A percentile compares a stretch with the other conserved stretches of the same genome.
phyloP scores from a whole-genome alignment of 2,329 filamentous ascomycete species.

The Fusarium hainanense region DNA sequence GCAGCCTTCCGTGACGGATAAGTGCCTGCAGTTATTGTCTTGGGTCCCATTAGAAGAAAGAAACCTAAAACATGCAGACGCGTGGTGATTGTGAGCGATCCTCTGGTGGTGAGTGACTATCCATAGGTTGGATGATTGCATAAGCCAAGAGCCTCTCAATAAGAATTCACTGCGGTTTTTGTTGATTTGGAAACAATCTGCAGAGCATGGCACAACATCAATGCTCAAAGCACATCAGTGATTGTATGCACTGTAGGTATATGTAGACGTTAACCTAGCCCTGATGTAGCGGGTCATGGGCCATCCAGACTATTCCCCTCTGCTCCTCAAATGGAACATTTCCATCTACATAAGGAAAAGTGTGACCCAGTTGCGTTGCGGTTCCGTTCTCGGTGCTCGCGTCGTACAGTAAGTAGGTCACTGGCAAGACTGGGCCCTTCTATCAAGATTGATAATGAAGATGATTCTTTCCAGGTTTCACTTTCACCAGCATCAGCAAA shows the following conservation, averaged over 20 bases:
- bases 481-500: neutral
- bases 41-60: conserved; percentile 9
- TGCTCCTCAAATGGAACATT: neutral
- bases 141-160: conserved; percentile 1
- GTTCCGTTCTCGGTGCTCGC: conserved; percentile 18
- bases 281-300: conserved; percentile 24
- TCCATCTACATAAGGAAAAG: conserved; percentile 13
- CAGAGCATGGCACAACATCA: neutral
- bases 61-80: conserved; percentile 6
- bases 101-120: conserved; percentile 1
- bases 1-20: conserved; percentile 27
- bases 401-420: neutral
- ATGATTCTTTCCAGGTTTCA: neutral
- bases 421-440: neutral
- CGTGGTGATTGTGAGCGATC: neutral
- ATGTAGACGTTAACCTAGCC: neutral
- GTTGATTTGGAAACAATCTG: neutral
- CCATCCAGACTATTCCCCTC: conserved; percentile 7
- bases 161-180: neutral
- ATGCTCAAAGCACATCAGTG: conserved; percentile 7
- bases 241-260: neutral
- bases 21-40: conserved; percentile 25
- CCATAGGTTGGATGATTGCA: neutral
- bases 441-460: conserved; percentile 1
- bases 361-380: conserved; percentile 3